phyloP scores from a whole-genome alignment of 169 alveolate species.

The Eimeria sp. region DNA sequence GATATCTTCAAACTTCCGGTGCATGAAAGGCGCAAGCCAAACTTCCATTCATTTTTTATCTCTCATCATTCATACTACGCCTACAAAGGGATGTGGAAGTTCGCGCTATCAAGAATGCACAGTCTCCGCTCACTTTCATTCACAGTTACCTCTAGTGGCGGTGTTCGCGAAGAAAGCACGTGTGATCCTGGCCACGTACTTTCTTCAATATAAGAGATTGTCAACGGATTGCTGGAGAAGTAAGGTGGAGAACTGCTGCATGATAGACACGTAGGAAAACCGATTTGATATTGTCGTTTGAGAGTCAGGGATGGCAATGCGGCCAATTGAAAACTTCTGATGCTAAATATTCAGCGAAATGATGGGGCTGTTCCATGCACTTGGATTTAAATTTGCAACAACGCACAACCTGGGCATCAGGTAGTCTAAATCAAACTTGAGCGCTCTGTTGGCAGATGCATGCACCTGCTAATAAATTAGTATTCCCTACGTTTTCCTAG shows the following conservation, averaged over 20 bases:
- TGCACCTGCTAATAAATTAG: neutral
- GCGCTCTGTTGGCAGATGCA: neutral
- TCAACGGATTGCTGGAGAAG: neutral
- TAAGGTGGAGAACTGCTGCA: neutral
- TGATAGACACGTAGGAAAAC: neutral
- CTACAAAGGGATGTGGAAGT: neutral
- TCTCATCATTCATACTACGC: neutral
- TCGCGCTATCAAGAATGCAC: neutral
- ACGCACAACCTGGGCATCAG: constrained; percentile 11
- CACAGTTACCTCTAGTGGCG: neutral
- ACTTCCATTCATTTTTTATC: neutral
- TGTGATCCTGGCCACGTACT: neutral
- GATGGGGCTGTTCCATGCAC: neutral
- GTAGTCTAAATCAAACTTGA: neutral
- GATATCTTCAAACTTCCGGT: neutral
- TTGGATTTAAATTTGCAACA: neutral
- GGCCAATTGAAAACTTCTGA: neutral
- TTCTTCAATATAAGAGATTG: neutral
- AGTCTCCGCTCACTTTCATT: neutral
- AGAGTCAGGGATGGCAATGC: neutral
- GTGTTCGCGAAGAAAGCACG: neutral
- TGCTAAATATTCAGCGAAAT: neutral
- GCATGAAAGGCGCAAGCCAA: neutral
- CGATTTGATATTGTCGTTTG: neutral
- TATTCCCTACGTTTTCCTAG: neutral